Evolutionary conservation across 148 eudicot genomes (phyloP).

Genomic region (Amaranthus palmeri): DNA sequence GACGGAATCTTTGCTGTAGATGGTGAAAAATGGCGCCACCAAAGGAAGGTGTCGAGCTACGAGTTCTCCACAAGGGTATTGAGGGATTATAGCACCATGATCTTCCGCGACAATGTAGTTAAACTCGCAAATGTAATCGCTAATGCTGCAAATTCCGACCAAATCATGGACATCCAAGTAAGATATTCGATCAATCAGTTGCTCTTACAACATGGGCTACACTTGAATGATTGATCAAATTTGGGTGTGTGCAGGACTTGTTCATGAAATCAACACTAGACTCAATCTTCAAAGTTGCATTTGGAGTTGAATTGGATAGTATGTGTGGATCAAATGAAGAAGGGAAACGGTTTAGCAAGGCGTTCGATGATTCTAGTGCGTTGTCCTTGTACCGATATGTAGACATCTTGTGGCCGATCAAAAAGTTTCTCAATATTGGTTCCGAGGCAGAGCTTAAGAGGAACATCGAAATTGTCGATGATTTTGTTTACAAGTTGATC

Average conservation of each 20-base stretch:
- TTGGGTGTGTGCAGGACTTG: conserved; percentile 43
- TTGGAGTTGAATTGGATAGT: conserved; percentile 67
- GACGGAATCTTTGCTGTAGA: conserved; percentile 79
- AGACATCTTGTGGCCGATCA: conserved; percentile 57
- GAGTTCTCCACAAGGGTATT: conserved; percentile 62
- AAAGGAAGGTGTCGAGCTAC: conserved; percentile 63
- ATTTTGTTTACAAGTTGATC: conserved; percentile 55
- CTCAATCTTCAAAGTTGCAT: conserved; percentile 61
- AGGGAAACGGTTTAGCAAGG: conserved; percentile 44
- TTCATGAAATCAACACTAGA: conserved; percentile 76
- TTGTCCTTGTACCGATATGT: conserved; percentile 44
- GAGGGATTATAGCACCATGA: conserved; percentile 57
- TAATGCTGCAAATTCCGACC: conserved; percentile 37
- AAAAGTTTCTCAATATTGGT: conserved; percentile 56
- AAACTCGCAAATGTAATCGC: conserved; percentile 57
- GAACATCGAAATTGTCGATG: conserved; percentile 30
- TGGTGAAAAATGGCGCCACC: conserved; percentile 69
- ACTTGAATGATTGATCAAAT: neutral
- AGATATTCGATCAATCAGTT: conserved; percentile 19
- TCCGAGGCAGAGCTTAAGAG: conserved; percentile 46
- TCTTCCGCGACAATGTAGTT: conserved; percentile 44
- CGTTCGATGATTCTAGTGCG: conserved; percentile 68
- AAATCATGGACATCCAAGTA: conserved; percentile 58
- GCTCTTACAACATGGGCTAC: neutral
- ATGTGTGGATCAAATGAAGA: conserved; percentile 59